Base-by-base conservation (phyloP, 805 yeast genomes). In the Saccharomycopsis sp. region DNA sequence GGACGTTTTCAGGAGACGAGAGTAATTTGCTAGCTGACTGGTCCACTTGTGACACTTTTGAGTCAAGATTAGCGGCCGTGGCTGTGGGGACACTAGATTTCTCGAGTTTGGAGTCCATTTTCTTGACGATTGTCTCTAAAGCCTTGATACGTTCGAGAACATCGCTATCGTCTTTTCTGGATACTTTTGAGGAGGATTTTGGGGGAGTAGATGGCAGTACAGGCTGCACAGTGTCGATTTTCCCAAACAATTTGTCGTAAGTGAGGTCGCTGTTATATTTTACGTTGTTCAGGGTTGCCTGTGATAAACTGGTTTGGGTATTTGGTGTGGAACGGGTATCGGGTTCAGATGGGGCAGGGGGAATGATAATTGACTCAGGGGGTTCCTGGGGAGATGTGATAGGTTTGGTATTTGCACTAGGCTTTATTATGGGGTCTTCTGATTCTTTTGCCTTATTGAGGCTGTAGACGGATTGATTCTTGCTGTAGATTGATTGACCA, bases 1-100 rank as follows among this genome's bases (percentile, higher is more conserved):
- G 50, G 23, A 60, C 55, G 37, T 60, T 60, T 24, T 55, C 59
- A 16, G 53, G 47, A 14, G 55, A 40, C 8, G 57, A 54, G 3
- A 60, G 50, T 14, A 60, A 23, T 40, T 54, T 50, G 16, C 21
- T 44, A 5, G 48, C 48, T 8, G 48, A 44, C 5, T 44, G 20
- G 12, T 29, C 12, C 37, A 29, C 5, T 29, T 29, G 37, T 5
- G 37, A 12, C 12, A 29, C 37, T 29, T 29, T 29, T 29, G 37
- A 29, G 5, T 29, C 37, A 7, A 12, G 12, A 7, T 44, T 20
- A 44, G 48, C 16, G 21, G 18, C 7, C 16, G 4, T 44, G 12
- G 21, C 16, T 4, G 21, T 12, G 8, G 48, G 48, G 5, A 16
- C 7, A 12, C 16, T 18, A 12, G 18, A n/a, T 18, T 44, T 44